phyloP scores from a whole-genome alignment of 192 early-diverging fungal genomes.

The Backusella luteola region DNA sequence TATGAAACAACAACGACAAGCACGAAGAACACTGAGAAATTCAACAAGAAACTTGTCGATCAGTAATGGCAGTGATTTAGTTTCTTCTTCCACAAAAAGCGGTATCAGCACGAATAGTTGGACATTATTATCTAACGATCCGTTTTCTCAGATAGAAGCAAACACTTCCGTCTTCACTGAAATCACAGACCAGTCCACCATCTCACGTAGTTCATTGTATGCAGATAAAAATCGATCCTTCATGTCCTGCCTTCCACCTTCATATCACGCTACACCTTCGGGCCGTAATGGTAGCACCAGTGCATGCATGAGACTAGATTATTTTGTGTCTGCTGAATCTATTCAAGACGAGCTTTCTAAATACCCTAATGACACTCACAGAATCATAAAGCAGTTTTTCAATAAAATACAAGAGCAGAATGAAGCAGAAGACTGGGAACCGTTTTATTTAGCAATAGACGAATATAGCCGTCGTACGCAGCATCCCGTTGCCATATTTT shows the following conservation, averaged over 20 bases:
- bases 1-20: not conserved
- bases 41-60: not conserved
- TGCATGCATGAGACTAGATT: not conserved
- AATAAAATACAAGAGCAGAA: constrained; percentile 13
- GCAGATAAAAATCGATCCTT: not conserved
- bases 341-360: not conserved
- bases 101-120: not conserved
- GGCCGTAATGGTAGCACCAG: constrained; percentile 6
- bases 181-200: constrained; percentile 11
- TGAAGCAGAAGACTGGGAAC: constrained; percentile 9
- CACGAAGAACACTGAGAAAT: not conserved
- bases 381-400: constrained; percentile 9
- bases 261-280: not conserved
- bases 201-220: not conserved
- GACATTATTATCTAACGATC: constrained; percentile 1
- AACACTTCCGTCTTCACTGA: constrained; percentile 2
- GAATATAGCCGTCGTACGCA: constrained; percentile 2
- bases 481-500: constrained; percentile 12
- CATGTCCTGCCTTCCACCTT: not conserved
- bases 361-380: not conserved
- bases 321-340: not conserved
- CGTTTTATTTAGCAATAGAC: constrained; percentile 20
- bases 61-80: not conserved
- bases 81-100: not conserved
- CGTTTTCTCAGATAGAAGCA: constrained; percentile 12